These are phyloP conservation scores for Boletus edulis DNA, from an alignment of 768 basidiomycete genomes.

Conservation along the genomic window DNA sequence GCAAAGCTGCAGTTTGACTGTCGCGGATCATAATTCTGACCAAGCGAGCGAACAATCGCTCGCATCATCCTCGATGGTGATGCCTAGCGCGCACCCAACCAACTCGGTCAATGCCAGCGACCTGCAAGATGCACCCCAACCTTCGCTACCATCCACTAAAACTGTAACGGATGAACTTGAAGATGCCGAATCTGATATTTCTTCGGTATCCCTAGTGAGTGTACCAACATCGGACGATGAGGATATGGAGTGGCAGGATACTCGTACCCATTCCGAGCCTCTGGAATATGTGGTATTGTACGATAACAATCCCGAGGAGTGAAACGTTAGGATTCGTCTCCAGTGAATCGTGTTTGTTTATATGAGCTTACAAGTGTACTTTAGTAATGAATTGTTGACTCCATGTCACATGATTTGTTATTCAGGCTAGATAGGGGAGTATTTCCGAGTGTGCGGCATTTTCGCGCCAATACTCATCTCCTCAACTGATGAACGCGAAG, in stretches of 20 bases:
- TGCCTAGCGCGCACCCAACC: constrained; percentile 45
- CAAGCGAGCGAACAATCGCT: constrained; percentile 48
- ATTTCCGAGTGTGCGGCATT: background rate
- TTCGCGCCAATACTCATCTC: background rate
- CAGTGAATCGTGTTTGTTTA: background rate
- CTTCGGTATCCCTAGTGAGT: constrained; percentile 60
- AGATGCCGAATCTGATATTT: constrained; percentile 38
- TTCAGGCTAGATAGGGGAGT: constrained; percentile 9
- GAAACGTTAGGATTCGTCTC: constrained; percentile 4
- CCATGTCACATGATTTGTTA: constrained; percentile 10
- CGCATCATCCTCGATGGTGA: constrained; percentile 63
- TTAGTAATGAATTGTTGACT: too few species aligned
- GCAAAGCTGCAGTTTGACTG: constrained; percentile 51
- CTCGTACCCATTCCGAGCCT: constrained; percentile 39
- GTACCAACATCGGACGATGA: constrained; percentile 56
- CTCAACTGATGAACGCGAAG: background rate
- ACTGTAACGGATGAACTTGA: constrained; percentile 40
- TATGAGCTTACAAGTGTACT: too few species aligned
- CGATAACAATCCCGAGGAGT: constrained; percentile 59
- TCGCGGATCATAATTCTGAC: constrained; percentile 48
- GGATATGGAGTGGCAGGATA: constrained; percentile 58
- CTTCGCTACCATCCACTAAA: constrained; percentile 19
- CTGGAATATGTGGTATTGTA: constrained; percentile 73
- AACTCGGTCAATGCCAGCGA: constrained; percentile 12
- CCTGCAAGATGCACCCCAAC: constrained; percentile 1